Base-by-base conservation (phyloP, 1,284 basidiomycete species). In the Cutaneotrichosporon sp. region DNA sequence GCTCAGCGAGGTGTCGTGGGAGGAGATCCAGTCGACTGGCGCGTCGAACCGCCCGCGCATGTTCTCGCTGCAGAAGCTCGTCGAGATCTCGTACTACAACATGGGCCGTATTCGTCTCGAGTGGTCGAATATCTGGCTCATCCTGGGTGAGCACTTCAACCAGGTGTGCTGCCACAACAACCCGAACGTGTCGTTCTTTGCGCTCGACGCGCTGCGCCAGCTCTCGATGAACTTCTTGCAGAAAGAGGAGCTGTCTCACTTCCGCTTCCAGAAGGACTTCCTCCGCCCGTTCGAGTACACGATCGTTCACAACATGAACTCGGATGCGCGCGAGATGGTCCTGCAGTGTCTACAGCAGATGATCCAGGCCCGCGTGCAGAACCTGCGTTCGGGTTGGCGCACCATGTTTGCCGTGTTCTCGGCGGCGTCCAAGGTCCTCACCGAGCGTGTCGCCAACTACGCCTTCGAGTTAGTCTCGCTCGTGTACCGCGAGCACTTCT, bases 241-340 rank as follows among this genome's bases (percentile, higher is more conserved):
- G 81, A 99, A 99, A 81, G 96, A 99, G 77, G 97, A 99, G 79
- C 79, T 99, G 69, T 88, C 93, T 0, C 94, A 98, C 82, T 99
- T 99, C 86, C 94, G 96, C 76, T 99, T 99, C 82, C 97, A 99
- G 74, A 99, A 99, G 80, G 97, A 99, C 78, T 99, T 99, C 81
- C 81, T 99, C 62, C 91, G 93, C 76, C 97, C 97, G 1, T 99
- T 99, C 78, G 95, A 99, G 82, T 90, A 97, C 79, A 95, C 97
- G 1, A 99, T 99, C 91, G 86, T 90, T 51, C 90, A 98, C 77
- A 99, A 98, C 81, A 86, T 88, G 65, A 97, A 97, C 79, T 89
- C 92, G 5, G 96, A 98, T 73, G 89, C 97, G 51, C 88, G 96
- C 64, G 97, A 99, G 77, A 93, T 99, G 93, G 96, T 95, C 22